Conservation (phyloP, 345 rosid genomes). For the Eucalyptus sideroxylon region DNA sequence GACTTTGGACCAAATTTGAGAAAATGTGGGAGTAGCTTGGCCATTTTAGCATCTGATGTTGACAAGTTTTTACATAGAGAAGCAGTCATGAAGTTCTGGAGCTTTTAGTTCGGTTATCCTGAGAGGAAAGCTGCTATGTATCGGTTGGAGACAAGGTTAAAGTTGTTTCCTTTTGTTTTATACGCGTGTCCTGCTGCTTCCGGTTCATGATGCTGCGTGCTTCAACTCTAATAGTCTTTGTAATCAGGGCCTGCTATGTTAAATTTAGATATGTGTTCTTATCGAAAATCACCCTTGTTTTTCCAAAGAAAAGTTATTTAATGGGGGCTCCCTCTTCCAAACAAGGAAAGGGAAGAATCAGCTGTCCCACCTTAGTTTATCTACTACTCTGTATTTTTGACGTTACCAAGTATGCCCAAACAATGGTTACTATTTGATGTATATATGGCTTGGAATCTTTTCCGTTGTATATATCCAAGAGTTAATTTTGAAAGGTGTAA, state of each 20-base stretch:
- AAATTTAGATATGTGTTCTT: not conserved
- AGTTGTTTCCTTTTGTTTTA: not conserved
- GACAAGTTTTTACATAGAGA: not conserved
- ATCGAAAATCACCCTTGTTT: not conserved
- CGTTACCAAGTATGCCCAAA: not conserved
- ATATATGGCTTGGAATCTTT: not conserved
- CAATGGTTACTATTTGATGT: not conserved
- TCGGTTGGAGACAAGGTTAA: not conserved
- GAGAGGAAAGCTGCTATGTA: not conserved
- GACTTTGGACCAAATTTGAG: not conserved
- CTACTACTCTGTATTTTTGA: not conserved
- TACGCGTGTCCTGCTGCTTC: not conserved
- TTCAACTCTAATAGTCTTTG: not conserved
- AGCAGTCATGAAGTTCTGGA: not conserved
- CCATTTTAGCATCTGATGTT: not conserved
- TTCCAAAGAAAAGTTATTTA: not conserved
- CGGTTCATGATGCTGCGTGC: not conserved
- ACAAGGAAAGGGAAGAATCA: not conserved
- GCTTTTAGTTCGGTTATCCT: not conserved
- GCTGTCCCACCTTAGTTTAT: not conserved
- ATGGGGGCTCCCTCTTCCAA: not conserved
- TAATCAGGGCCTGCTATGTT: not conserved
- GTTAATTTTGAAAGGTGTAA: not conserved
- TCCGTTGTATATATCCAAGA: not conserved
- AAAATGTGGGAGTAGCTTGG: not conserved